Percentiles rank a stretch among this genome's conserved stretches.
Evolutionary conservation across 495 filamentous ascomycete species (phyloP).

Genomic region (Hypoxylon crocopeplum): DNA sequence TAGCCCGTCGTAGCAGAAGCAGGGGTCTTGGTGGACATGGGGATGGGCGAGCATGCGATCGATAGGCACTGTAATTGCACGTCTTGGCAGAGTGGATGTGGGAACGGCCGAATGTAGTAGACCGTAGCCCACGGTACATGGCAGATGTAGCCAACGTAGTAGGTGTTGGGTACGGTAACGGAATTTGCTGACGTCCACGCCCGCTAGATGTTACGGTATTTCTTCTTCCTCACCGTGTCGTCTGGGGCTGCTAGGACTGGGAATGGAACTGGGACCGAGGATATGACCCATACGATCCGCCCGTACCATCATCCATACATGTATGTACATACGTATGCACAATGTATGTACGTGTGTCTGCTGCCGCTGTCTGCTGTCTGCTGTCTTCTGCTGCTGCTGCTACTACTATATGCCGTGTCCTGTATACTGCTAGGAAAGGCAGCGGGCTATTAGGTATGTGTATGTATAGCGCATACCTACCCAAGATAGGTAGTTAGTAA

Average conservation of each 20-base stretch:
- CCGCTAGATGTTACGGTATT: constrained; percentile 15
- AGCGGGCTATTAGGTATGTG: constrained; percentile 21
- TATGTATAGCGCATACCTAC: constrained; percentile 28
- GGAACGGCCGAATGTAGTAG: constrained; percentile 31
- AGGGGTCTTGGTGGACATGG: constrained; percentile 12
- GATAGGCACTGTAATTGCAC: constrained; percentile 31
- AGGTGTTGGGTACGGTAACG: constrained; percentile 32
- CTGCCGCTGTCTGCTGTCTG: neutral
- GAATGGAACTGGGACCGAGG: constrained; percentile 3
- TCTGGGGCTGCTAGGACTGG: neutral
- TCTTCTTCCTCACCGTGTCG: constrained; percentile 27
- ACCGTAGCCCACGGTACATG: too few species aligned
- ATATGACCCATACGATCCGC: neutral
- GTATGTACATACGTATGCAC: constrained; percentile 2
- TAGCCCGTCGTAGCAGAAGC: constrained; percentile 11
- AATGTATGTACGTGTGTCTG: constrained; percentile 11
- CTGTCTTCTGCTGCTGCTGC: too few species aligned
- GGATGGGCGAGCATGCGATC: constrained; percentile 29
- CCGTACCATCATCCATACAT: neutral
- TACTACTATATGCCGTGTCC: constrained; percentile 4
- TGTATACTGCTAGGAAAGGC: neutral
- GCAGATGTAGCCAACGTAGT: neutral
- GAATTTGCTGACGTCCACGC: constrained; percentile 20
- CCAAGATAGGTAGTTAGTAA: constrained; percentile 8
- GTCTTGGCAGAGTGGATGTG: constrained; percentile 31